Evolutionary conservation across 371 early-diverging fungal genomes (phyloP).

Genomic region (Mortierella sp.): DNA sequence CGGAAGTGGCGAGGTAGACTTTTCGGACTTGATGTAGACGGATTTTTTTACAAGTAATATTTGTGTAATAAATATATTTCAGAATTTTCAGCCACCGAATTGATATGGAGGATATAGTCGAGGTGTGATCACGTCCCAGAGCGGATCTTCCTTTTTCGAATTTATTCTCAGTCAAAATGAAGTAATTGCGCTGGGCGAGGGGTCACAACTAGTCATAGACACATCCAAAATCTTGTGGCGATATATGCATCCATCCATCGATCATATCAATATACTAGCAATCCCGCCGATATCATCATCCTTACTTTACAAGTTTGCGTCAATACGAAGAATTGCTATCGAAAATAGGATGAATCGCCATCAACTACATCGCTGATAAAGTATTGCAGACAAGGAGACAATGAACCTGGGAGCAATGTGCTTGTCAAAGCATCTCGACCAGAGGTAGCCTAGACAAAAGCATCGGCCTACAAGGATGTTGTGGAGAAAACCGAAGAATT

Average conservation of each 20-base stretch:
- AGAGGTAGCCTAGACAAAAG: too few relatives aligned
- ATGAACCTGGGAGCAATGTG: background rate
- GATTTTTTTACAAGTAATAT: background rate
- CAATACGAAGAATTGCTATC: background rate
- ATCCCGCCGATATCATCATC: background rate
- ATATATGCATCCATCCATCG: conserved; percentile 32
- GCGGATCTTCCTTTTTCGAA: conserved; percentile 23
- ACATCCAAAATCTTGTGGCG: background rate
- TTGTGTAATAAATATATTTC: background rate
- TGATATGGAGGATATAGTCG: background rate
- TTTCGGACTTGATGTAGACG: conserved; percentile 2
- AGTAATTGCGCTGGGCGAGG: conserved; percentile 10
- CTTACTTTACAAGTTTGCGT: background rate
- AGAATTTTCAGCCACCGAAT: conserved; percentile 15
- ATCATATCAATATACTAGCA: background rate
- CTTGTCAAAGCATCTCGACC: background rate
- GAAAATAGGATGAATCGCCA: background rate
- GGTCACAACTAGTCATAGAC: background rate
- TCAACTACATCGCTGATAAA: background rate
- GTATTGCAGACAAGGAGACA: background rate
- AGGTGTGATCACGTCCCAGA: conserved; percentile 6
- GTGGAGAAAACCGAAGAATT: background rate
- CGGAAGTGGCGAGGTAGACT: conserved; percentile 44
- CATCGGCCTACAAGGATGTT: background rate
- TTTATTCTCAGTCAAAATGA: conserved; percentile 30